Evolutionary conservation across 108 stramenopile species (phyloP).

Genomic region (Parietichytrium sp.): DNA sequence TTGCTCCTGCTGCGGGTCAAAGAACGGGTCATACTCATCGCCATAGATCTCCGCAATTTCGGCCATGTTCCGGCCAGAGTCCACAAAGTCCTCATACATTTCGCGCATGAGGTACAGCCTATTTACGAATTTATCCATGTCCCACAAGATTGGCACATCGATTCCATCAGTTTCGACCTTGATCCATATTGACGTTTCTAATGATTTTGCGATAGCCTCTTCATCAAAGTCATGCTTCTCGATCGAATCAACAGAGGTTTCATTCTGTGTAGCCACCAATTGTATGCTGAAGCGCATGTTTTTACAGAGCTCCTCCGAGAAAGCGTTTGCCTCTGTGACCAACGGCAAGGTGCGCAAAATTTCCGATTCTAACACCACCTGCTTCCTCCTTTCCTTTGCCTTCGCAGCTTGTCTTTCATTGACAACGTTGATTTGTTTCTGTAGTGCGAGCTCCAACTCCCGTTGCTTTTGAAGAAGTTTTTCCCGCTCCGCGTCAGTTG

Average conservation of each 20-base stretch:
- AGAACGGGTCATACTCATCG: slow-evolving; percentile 46
- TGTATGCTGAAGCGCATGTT: slow-evolving; percentile 12
- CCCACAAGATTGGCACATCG: neutral
- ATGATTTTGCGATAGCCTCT: slow-evolving; percentile 11
- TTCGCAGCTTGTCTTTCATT: neutral
- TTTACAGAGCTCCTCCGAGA: slow-evolving; percentile 46
- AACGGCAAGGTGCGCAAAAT: slow-evolving; percentile 48
- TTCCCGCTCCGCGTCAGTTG: slow-evolving; percentile 31
- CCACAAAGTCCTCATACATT: slow-evolving; percentile 46
- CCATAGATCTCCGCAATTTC: slow-evolving; percentile 16
- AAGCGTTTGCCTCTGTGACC: slow-evolving; percentile 50
- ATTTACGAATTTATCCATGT: slow-evolving; percentile 41
- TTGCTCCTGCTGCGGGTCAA: slow-evolving; percentile 6
- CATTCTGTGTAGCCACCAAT: slow-evolving; percentile 26
- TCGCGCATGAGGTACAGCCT: slow-evolving; percentile 49
- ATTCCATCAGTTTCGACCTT: neutral
- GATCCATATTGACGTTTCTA: slow-evolving; percentile 47
- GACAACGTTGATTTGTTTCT: slow-evolving; percentile 44
- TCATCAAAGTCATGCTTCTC: neutral
- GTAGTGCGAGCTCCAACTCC: slow-evolving; percentile 40
- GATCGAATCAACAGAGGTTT: neutral
- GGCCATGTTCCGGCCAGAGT: neutral
- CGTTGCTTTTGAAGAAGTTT: slow-evolving; percentile 32
- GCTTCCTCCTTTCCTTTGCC: slow-evolving; percentile 44
- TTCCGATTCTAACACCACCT: slow-evolving; percentile 41